Evolutionary conservation across 768 basidiomycete species (phyloP), one percentile per base, ranked within the genome.

Genomic region (Pleurotus cornucopiae): DNA sequence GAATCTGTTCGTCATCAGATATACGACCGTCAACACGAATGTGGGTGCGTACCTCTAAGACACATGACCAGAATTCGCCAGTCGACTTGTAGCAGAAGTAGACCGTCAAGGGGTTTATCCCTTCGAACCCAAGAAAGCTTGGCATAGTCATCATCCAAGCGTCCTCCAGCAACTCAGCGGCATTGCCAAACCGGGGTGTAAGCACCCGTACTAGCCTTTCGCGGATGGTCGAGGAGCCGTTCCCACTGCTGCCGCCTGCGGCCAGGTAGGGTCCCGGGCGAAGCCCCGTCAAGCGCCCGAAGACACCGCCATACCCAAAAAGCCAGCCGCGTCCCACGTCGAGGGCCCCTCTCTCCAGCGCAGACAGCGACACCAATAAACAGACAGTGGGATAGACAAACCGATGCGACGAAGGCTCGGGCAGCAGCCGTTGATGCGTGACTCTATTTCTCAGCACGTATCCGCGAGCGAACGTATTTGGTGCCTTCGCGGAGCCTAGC

Each of bases 101-200:
- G 21, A 86, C 81, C 1, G 83, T 83, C 43, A 89, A 68, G 0
- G 88, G 88, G 57, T 89, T 89, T 53, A 88, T 85, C 0, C 85
- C 88, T 63, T 86, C 83, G 51, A 75, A 79, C 0, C 88, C 88
- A 25, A 85, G 57, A 51, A 82, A 80, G 52, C 78, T 82, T 2
- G 87, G 88, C 83, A 88, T 88, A 2, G 88, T 86, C 69, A 89
- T 71, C 73, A 89, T 79, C 85, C 86, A 91, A 0, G 80, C 77
- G 57, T 82, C 82, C 5, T 75, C 69, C 4, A 86, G 37, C 2
- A 52, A 48, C 12, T 58, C 56, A 21, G 61, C 52, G 3, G 49
- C 63, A 6, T 59, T 63, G 2, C 52, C 5, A 46, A 60, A 64
- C 0, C 74, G 74, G 7, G 68, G 68, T 34, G 23, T 49, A 6